Conservation (phyloP, 805 yeast genomes). For the Danielozyma ontarioensis region DNA sequence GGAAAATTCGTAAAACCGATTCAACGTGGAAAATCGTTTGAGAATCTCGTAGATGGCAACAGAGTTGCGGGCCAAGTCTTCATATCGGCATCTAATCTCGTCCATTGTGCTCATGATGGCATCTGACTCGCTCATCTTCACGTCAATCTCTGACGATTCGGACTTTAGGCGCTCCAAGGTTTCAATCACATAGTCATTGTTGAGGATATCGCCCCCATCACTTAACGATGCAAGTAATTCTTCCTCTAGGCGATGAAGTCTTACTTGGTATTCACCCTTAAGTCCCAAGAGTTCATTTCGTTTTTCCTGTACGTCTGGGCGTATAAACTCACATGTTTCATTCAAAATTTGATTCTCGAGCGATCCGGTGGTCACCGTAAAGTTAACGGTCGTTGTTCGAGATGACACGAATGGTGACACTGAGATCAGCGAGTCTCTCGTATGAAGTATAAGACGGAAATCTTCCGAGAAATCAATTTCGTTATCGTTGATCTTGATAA, state of each 20-base stretch:
- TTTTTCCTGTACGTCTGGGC: constrained; percentile 64
- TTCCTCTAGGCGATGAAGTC: constrained; percentile 52
- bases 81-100: constrained; percentile 39
- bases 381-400: constrained; percentile 62
- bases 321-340: constrained; percentile 45
- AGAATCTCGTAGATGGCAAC: constrained; percentile 47
- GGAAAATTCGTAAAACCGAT: constrained; percentile 56
- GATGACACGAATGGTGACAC: constrained; percentile 56
- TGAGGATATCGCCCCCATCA: constrained; percentile 60
- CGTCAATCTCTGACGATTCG: constrained; percentile 52
- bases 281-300: constrained; percentile 49
- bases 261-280: constrained; percentile 55
- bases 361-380: constrained; percentile 64
- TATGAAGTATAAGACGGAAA: constrained; percentile 56
- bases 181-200: constrained; percentile 53
- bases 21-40: constrained; percentile 29
- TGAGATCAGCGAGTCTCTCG: constrained; percentile 48
- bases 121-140: constrained; percentile 50
- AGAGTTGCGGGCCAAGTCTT: constrained; percentile 52
- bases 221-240: constrained; percentile 54
- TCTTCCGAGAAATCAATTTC: constrained; percentile 63
- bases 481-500: constrained; percentile 56
- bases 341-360: constrained; percentile 61
- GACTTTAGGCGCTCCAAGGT: constrained; percentile 61
- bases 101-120: constrained; percentile 53